Percentiles rank a stretch among this genome's conserved stretches.
phyloP scores from a whole-genome alignment of 768 basidiomycete species.

The Amanita exitialis region DNA sequence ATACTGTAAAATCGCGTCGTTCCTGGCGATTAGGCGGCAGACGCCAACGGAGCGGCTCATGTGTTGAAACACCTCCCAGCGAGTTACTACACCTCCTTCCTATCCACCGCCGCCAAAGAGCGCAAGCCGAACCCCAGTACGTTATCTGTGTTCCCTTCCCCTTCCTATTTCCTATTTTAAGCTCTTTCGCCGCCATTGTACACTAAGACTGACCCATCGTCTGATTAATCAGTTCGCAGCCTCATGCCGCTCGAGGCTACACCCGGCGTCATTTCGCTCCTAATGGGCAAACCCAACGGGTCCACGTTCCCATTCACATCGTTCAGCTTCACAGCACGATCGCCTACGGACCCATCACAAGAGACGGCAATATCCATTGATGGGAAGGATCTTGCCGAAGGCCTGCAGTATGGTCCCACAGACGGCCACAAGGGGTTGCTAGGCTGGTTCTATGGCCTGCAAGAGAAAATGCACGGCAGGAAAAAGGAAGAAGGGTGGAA shows the following conservation, averaged over 20 bases:
- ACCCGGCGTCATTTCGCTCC: constrained; percentile 70
- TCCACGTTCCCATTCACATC: constrained; percentile 87
- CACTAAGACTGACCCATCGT: neutral
- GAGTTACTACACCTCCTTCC: constrained; percentile 45
- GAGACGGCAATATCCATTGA: constrained; percentile 44
- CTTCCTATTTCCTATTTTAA: neutral
- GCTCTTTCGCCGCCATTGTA: neutral
- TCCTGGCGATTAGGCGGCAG: neutral
- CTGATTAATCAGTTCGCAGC: constrained; percentile 37
- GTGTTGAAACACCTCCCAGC: constrained; percentile 31
- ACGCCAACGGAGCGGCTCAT: neutral
- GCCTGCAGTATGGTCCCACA: constrained; percentile 72
- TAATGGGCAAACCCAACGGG: constrained; percentile 89
- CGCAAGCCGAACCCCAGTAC: constrained; percentile 56
- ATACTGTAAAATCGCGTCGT: neutral
- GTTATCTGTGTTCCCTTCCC: constrained; percentile 11
- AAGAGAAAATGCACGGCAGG: constrained; percentile 60
- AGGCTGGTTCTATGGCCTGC: constrained; percentile 64
- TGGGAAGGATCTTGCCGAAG: constrained; percentile 49
- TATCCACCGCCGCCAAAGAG: constrained; percentile 53
- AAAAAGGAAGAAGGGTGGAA: constrained; percentile 59
- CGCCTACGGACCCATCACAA: constrained; percentile 31
- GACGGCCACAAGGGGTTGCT: constrained; percentile 54
- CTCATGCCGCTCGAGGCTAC: constrained; percentile 72
- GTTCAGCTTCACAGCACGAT: constrained; percentile 53